phyloP scores from a whole-genome alignment of 2,329 filamentous ascomycete species.

The Pseudogymnoascus destructans region DNA sequence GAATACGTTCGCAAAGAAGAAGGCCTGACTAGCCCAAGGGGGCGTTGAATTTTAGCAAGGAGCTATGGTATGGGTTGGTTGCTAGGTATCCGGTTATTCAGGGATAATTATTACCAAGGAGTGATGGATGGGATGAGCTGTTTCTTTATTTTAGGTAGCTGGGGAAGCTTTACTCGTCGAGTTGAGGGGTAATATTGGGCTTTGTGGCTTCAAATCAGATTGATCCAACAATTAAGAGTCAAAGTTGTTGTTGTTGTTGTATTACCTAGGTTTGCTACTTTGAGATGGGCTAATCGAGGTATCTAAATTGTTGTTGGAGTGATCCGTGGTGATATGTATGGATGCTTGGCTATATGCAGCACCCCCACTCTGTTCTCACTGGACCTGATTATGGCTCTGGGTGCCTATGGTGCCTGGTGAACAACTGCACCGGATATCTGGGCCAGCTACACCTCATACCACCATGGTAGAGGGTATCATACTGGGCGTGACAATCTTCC shows the following conservation, averaged over 20 bases:
- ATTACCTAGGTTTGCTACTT: background rate
- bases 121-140: background rate
- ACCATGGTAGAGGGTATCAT: background rate
- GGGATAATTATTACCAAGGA: background rate
- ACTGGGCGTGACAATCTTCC: background rate
- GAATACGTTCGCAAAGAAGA: background rate
- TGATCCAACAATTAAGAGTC: background rate
- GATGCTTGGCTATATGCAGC: background rate
- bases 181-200: background rate
- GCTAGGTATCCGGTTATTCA: background rate
- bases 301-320: background rate
- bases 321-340: background rate
- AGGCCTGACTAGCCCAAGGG: background rate
- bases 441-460: background rate
- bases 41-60: background rate
- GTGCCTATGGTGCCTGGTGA: background rate
- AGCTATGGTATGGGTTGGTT: background rate
- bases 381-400: background rate
- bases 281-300: background rate
- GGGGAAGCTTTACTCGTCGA: background rate
- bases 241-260: background rate
- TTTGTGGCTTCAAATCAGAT: background rate
- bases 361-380: background rate
- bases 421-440: background rate
- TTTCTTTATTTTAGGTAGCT: background rate